Conservation (phyloP, 805 yeast genomes). For the Yamadazyma philogaea region DNA sequence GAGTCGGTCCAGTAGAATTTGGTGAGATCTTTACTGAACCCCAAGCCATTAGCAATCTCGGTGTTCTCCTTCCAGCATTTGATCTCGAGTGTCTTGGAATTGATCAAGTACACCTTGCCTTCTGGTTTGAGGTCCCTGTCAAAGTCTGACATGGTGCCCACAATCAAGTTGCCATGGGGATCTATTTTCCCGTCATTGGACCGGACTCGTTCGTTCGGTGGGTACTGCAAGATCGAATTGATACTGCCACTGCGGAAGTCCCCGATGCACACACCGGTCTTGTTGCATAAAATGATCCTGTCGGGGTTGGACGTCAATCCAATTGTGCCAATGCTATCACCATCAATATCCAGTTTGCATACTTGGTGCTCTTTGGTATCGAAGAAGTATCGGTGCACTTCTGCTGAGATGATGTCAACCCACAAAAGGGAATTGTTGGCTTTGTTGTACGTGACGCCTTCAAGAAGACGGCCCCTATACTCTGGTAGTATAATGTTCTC, state of each 20-base stretch:
- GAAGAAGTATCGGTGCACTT: slow-evolving; percentile 34
- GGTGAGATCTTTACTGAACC: slow-evolving; percentile 29
- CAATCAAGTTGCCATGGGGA: slow-evolving; percentile 71
- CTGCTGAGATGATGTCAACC: slow-evolving; percentile 41
- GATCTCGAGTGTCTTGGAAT: slow-evolving; percentile 29
- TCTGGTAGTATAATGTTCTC: slow-evolving; percentile 19
- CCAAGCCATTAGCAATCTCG: slow-evolving; percentile 66
- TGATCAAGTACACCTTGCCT: slow-evolving; percentile 47
- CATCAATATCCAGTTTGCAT: slow-evolving; percentile 31
- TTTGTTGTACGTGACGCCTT: slow-evolving; percentile 64
- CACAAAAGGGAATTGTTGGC: slow-evolving; percentile 50
- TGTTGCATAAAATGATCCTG: slow-evolving; percentile 57
- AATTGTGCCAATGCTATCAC: slow-evolving; percentile 64
- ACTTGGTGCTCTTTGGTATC: slow-evolving; percentile 31
- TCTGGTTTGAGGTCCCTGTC: slow-evolving; percentile 26
- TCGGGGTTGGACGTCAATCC: slow-evolving; percentile 59
- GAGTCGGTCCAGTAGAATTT: slow-evolving; percentile 43
- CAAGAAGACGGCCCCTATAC: slow-evolving; percentile 52
- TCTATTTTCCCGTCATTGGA: slow-evolving; percentile 85
- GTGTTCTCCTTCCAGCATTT: slow-evolving; percentile 33
- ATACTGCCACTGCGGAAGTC: slow-evolving; percentile 35
- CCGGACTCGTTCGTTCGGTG: slow-evolving; percentile 28
- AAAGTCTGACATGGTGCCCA: slow-evolving; percentile 76
- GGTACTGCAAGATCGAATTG: slow-evolving; percentile 41
- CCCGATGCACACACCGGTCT: slow-evolving; percentile 60